Conservation (phyloP, 495 filamentous ascomycete species). For the Pyronema domesticum region DNA sequence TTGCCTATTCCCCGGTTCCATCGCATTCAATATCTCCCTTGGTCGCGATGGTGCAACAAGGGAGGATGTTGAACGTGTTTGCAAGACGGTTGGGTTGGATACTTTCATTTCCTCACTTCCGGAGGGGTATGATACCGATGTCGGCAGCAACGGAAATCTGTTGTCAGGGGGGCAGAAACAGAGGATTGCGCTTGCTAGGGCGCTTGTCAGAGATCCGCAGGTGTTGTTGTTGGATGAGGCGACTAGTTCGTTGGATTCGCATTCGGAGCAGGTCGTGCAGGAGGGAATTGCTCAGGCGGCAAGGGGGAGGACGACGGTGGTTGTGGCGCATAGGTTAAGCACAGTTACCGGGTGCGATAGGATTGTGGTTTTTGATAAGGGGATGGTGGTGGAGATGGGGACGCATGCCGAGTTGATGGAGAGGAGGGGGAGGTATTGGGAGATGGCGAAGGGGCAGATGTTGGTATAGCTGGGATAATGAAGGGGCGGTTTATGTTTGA, state of each 20-base stretch:
- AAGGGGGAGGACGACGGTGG: slow-evolving; percentile 11
- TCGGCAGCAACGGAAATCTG: slow-evolving; percentile 37
- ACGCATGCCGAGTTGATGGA: slow-evolving; percentile 30
- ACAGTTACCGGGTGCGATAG: slow-evolving; percentile 37
- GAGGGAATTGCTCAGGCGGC: slow-evolving; percentile 15
- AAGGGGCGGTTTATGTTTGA: neutral
- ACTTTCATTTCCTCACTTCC: slow-evolving; percentile 29
- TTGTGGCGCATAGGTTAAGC: slow-evolving; percentile 36
- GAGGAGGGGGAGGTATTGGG: slow-evolving; percentile 31
- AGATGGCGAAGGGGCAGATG: slow-evolving; percentile 24
- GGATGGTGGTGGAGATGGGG: slow-evolving; percentile 33
- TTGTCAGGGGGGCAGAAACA: slow-evolving; percentile 50
- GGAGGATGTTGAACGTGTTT: slow-evolving; percentile 31
- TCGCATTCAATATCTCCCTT: slow-evolving; percentile 33
- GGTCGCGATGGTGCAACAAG: slow-evolving; percentile 24
- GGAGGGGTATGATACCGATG: slow-evolving; percentile 27
- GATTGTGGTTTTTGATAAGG: slow-evolving; percentile 36
- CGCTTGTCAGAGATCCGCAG: slow-evolving; percentile 46
- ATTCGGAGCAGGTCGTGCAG: slow-evolving; percentile 20
- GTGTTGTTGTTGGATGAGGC: slow-evolving; percentile 66
- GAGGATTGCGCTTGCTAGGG: slow-evolving; percentile 44
- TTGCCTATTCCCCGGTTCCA: slow-evolving; percentile 33
- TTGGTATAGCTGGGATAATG: slow-evolving; percentile 5
- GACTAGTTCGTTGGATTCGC: slow-evolving; percentile 38
- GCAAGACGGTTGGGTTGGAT: slow-evolving; percentile 23